These are phyloP conservation scores for Aspergillus asperescens DNA, from an alignment of 495 filamentous ascomycete species.

Conservation along the genomic window DNA sequence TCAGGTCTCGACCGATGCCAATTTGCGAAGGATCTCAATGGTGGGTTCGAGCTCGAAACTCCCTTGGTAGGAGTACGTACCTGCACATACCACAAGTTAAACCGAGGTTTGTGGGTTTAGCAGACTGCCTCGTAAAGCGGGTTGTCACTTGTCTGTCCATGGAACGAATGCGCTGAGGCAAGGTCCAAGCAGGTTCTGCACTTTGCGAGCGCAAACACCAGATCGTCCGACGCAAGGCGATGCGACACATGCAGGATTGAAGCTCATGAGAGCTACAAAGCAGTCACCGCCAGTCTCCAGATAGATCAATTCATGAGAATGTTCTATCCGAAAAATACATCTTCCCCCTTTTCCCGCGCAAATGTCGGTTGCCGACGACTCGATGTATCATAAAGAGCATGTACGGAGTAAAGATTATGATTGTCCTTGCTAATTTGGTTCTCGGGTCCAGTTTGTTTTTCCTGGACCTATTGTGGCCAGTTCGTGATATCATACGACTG, in stretches of 20 bases:
- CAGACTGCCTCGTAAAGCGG: not conserved
- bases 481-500: not conserved
- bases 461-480: not conserved
- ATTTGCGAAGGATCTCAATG: not conserved
- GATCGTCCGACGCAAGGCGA: not conserved
- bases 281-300: conserved; percentile 21
- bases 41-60: not conserved
- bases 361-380: not conserved
- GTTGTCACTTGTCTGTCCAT: conserved; percentile 2
- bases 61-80: not conserved
- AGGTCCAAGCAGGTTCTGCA: conserved; percentile 1
- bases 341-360: not conserved
- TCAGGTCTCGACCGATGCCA: not conserved
- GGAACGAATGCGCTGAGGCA: not conserved
- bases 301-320: conserved; percentile 13
- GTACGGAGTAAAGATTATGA: not conserved
- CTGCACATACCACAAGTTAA: not conserved
- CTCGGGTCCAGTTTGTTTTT: not conserved
- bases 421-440: not conserved
- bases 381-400: not conserved
- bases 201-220: conserved; percentile 2
- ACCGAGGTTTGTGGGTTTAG: not conserved
- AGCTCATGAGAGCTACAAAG: not conserved
- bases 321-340: not conserved
- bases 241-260: not conserved